Evolutionary conservation across 495 filamentous ascomycete species (phyloP).

Genomic region (Amphirosellinia nigrospora): DNA sequence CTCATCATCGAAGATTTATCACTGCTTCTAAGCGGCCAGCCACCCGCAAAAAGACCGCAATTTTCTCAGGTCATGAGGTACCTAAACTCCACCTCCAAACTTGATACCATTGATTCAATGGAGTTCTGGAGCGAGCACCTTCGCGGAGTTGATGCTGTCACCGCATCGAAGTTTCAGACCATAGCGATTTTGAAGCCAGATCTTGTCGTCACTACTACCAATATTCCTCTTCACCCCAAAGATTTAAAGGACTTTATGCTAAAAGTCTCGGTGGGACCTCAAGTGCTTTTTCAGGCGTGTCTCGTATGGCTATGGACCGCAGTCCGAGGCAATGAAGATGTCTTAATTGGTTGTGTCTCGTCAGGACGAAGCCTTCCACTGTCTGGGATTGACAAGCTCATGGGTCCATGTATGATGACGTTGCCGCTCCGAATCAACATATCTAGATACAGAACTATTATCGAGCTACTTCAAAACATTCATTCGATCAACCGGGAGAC

Average conservation of each 20-base stretch:
- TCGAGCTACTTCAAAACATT: slow-evolving; percentile 63
- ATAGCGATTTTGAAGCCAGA: slow-evolving; percentile 18
- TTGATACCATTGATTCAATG: slow-evolving; percentile 34
- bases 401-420: slow-evolving; percentile 75
- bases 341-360: slow-evolving; percentile 75
- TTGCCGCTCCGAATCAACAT: slow-evolving; percentile 68
- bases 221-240: slow-evolving; percentile 35
- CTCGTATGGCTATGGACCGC: slow-evolving; percentile 67
- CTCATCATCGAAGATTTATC: slow-evolving; percentile 69
- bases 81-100: slow-evolving; percentile 14
- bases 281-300: slow-evolving; percentile 74
- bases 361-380: slow-evolving; percentile 76
- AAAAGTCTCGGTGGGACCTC: slow-evolving; percentile 44
- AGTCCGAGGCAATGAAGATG: slow-evolving; percentile 68
- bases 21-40: slow-evolving; percentile 40
- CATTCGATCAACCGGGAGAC: slow-evolving; percentile 66
- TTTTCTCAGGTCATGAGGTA: slow-evolving; percentile 52
- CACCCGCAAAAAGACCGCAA: slow-evolving; percentile 51
- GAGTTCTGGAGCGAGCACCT: slow-evolving; percentile 65
- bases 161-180: slow-evolving; percentile 50
- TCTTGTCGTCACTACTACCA: slow-evolving; percentile 24
- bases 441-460: slow-evolving; percentile 51
- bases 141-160: slow-evolving; percentile 44
- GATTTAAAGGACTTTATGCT: slow-evolving; percentile 28
- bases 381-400: slow-evolving; percentile 67